Evolutionary conservation across 805 yeast species (phyloP).

Genomic region (Ogataea sp.): DNA sequence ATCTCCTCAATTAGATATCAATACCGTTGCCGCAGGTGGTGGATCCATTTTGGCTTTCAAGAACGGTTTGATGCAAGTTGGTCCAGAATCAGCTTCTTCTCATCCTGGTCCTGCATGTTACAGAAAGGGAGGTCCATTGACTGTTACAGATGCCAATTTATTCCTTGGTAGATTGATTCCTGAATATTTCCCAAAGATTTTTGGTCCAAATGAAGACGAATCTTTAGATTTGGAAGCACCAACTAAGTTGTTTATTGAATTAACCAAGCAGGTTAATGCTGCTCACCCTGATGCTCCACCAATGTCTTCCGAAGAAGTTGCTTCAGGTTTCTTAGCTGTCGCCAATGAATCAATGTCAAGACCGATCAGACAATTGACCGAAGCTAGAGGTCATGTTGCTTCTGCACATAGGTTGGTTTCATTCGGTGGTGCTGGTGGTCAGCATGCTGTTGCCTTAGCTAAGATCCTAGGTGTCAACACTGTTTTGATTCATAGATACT

Average conservation of each 20-base stretch:
- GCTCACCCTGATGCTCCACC: conserved; percentile 31
- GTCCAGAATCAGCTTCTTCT: conserved; percentile 82
- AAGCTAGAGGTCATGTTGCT: conserved; percentile 68
- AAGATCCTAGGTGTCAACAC: conserved; percentile 56
- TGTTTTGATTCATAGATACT: conserved; percentile 70
- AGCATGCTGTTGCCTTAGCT: conserved; percentile 77
- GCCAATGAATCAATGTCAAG: conserved; percentile 87
- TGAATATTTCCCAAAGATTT: conserved; percentile 69
- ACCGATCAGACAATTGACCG: conserved; percentile 78
- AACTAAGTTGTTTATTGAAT: conserved; percentile 36
- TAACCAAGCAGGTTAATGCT: conserved; percentile 49
- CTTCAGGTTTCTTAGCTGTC: conserved; percentile 71
- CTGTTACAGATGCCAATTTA: conserved; percentile 80
- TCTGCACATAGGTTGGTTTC: conserved; percentile 66
- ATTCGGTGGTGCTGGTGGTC: conserved; percentile 95
- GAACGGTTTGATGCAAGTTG: conserved; percentile 70
- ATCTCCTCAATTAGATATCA: conserved; percentile 75
- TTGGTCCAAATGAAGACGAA: conserved; percentile 77
- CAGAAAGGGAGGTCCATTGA: conserved; percentile 75
- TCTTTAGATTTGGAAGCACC: conserved; percentile 54
- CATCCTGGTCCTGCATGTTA: conserved; percentile 90
- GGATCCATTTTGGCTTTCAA: conserved; percentile 62
- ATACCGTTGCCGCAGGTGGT: conserved; percentile 83
- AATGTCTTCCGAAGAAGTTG: conserved; percentile 59
- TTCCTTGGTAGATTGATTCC: conserved; percentile 65